Evolutionary conservation across 176 grass and related monocot genomes (phyloP).

Genomic region (Pharus latifolius): DNA sequence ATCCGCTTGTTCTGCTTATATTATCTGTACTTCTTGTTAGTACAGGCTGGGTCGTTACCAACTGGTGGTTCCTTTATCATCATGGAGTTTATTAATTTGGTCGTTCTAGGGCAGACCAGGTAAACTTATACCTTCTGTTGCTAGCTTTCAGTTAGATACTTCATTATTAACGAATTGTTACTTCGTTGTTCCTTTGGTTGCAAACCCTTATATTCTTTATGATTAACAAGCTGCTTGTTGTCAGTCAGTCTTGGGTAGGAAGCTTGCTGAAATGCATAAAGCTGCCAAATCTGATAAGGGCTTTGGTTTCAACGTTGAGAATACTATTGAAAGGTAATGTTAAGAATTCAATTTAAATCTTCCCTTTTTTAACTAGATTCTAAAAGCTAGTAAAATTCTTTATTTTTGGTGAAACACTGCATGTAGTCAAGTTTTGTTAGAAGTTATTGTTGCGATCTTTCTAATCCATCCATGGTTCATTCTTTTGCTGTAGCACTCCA

Average conservation of each 20-base stretch:
- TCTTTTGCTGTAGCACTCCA: conserved; percentile 42
- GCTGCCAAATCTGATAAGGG: conserved; percentile 58
- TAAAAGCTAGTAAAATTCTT: too few relatives aligned
- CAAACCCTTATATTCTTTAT: background rate
- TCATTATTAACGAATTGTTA: conserved; percentile 1
- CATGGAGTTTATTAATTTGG: conserved; percentile 97
- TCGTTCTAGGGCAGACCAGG: conserved; percentile 67
- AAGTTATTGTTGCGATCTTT: background rate
- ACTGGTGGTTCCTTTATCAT: conserved; percentile 88
- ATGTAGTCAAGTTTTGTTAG: background rate
- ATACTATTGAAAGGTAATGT: conserved; percentile 66
- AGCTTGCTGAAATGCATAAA: conserved; percentile 81
- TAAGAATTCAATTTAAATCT: background rate
- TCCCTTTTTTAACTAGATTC: background rate
- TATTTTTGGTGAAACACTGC: background rate
- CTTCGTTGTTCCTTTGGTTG: too few relatives aligned
- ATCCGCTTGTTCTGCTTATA: background rate
- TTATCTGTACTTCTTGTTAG: background rate
- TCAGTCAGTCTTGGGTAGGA: conserved; percentile 70
- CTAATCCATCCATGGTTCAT: background rate
- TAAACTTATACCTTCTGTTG: conserved; percentile 22
- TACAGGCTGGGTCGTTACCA: conserved; percentile 64
- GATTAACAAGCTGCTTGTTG: conserved; percentile 4
- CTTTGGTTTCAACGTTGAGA: conserved; percentile 62
- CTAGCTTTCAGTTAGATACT: background rate